Conservation (phyloP, 352 stramenopile species). For the Thraustochytrium sp. region DNA sequence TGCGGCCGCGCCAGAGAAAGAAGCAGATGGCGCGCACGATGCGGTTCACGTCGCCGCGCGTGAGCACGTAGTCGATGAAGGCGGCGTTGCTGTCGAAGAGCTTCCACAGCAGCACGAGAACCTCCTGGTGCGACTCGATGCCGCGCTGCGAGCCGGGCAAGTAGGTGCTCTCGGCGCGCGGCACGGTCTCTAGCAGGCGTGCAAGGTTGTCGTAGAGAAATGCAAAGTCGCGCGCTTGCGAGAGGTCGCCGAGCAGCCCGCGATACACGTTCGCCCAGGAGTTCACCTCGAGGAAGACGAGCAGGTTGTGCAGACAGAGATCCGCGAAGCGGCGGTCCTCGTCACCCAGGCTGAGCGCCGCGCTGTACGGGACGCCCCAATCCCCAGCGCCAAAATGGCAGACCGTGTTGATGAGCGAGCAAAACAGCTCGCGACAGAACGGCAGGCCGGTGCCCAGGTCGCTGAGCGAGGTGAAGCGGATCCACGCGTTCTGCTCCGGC, state of each 20-base stretch:
- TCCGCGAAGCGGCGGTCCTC: constrained; percentile 78
- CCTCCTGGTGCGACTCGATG: constrained; percentile 92
- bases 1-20: constrained; percentile 42
- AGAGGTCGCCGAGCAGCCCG: constrained; percentile 60
- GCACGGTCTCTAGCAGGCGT: constrained; percentile 93
- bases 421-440: constrained; percentile 89
- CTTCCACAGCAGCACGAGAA: constrained; percentile 96
- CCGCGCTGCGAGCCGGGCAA: constrained; percentile 84
- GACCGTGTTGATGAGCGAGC: constrained; percentile 90
- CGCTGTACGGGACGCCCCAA: constrained; percentile 76
- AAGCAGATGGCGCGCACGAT: constrained; percentile 64
- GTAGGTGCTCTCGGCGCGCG: constrained; percentile 84
- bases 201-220: constrained; percentile 85
- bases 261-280: constrained; percentile 67
- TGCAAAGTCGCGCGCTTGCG: constrained; percentile 69
- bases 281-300: constrained; percentile 78
- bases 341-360: constrained; percentile 76
- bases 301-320: constrained; percentile 80
- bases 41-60: constrained; percentile 85
- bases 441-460: constrained; percentile 48
- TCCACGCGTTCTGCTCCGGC: constrained; percentile 77
- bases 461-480: constrained; percentile 70
- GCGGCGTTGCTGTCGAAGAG: constrained; percentile 92
- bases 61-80: constrained; percentile 78
- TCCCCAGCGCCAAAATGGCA: constrained; percentile 84